Evolutionary conservation across 148 eudicot species (phyloP).

Genomic region (Selenicereus undatus): DNA sequence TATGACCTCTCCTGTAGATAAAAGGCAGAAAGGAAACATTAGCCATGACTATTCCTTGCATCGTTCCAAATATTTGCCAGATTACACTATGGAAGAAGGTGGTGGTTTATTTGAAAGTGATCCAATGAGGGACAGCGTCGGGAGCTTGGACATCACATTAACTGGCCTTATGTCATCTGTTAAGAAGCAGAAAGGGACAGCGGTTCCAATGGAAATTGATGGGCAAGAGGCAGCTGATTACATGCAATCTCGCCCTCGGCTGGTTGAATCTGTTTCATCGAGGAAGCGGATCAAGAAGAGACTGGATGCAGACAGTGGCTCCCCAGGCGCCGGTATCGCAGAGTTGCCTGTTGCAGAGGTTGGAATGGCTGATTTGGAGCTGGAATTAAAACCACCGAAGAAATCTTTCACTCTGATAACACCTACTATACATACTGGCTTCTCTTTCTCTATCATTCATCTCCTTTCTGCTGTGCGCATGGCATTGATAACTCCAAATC

Average conservation of each 20-base stretch:
- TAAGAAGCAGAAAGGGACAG: constrained; percentile 57
- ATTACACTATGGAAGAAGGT: constrained; percentile 35
- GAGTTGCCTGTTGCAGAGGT: constrained; percentile 47
- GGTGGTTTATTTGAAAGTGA: constrained; percentile 34
- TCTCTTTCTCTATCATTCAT: constrained; percentile 82
- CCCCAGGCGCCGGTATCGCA: constrained; percentile 37
- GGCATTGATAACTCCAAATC: constrained; percentile 63
- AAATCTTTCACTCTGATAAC: constrained; percentile 62
- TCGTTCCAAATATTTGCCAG: constrained; percentile 40
- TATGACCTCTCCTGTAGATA: constrained; percentile 28
- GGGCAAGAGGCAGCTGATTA: constrained; percentile 33
- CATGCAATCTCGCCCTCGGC: constrained; percentile 37
- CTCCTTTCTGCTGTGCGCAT: constrained; percentile 89
- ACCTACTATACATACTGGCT: constrained; percentile 74
- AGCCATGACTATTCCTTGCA: constrained; percentile 35
- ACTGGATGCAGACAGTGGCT: constrained; percentile 38
- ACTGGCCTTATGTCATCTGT: constrained; percentile 37
- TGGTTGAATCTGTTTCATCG: constrained; percentile 37
- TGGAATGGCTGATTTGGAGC: constrained; percentile 46
- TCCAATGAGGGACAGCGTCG: constrained; percentile 33
- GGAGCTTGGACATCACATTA: constrained; percentile 39
- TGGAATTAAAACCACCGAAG: constrained; percentile 56
- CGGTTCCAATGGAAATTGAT: constrained; percentile 34
- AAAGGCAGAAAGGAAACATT: constrained; percentile 48
- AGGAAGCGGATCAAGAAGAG: constrained; percentile 59